Evolutionary conservation across 352 stramenopile species (phyloP).

Genomic region (Globisporangium carolinianum): DNA sequence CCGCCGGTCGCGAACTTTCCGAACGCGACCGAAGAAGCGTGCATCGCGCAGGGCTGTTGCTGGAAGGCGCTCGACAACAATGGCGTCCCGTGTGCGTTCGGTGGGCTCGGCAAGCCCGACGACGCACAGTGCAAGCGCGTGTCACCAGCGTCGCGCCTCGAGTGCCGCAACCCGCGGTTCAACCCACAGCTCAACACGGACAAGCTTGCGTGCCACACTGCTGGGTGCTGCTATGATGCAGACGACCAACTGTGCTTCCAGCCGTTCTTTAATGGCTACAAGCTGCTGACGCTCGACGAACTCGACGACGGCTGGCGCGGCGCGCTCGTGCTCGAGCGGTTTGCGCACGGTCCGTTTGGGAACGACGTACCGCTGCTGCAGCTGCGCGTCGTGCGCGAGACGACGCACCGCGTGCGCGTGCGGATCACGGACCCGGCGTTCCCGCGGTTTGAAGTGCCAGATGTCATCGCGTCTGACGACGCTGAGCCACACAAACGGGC

Average conservation of each 20-base stretch:
- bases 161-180: slow-evolving; percentile 74
- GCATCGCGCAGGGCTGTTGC: slow-evolving; percentile 79
- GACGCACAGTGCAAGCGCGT: slow-evolving; percentile 26
- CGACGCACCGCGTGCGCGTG: slow-evolving; percentile 43
- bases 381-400: slow-evolving; percentile 59
- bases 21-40: slow-evolving; percentile 67
- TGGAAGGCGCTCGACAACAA: slow-evolving; percentile 59
- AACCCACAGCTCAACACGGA: slow-evolving; percentile 18
- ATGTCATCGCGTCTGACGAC: slow-evolving; percentile 12
- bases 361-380: slow-evolving; percentile 64
- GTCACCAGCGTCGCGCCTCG: slow-evolving; percentile 34
- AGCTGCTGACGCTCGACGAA: slow-evolving; percentile 56
- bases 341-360: slow-evolving; percentile 52
- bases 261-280: slow-evolving; percentile 58
- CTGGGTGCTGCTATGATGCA: slow-evolving; percentile 74
- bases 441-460: slow-evolving; percentile 59
- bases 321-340: slow-evolving; percentile 37
- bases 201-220: slow-evolving; percentile 24
- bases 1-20: slow-evolving; percentile 50
- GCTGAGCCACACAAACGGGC: slow-evolving; percentile 8
- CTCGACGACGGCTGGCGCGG: slow-evolving; percentile 43
- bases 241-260: slow-evolving; percentile 49
- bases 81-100: slow-evolving; percentile 62
- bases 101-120: slow-evolving; percentile 13
- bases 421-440: slow-evolving; percentile 78